Percentiles rank a stretch among this genome's conserved stretches.
Evolutionary conservation across 257 asterid genomes (phyloP).

Genomic region (Lycium ferocissimum): DNA sequence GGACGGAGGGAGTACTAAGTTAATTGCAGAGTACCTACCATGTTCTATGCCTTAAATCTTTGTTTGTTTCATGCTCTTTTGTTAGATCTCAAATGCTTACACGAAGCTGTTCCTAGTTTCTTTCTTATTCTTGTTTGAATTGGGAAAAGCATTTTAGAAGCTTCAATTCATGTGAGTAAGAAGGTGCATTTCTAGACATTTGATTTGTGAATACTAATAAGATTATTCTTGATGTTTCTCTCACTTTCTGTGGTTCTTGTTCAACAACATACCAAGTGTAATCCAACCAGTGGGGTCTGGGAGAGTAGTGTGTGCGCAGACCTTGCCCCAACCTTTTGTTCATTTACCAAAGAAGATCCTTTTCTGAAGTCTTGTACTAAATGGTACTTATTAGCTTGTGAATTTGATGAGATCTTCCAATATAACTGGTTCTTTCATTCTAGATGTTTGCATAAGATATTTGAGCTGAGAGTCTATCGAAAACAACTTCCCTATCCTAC

Average conservation of each 20-base stretch:
- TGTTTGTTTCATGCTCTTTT: neutral
- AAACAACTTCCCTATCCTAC: too few relatives aligned
- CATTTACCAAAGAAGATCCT: neutral
- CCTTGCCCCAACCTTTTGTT: too few relatives aligned
- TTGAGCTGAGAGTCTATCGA: too few relatives aligned
- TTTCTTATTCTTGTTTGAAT: neutral
- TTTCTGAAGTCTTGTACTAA: neutral
- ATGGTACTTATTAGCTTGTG: neutral
- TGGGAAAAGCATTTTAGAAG: neutral
- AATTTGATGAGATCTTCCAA: neutral
- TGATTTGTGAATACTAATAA: neutral
- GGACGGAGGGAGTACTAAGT: neutral
- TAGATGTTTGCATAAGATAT: neutral
- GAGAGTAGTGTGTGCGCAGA: too few relatives aligned
- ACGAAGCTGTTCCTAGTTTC: neutral
- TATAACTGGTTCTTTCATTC: neutral
- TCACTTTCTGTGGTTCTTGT: neutral
- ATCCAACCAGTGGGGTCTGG: too few relatives aligned
- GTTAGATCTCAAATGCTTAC: neutral
- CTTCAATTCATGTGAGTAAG: neutral
- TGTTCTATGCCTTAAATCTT: neutral
- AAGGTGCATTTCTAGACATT: neutral
- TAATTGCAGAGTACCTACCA: constrained; percentile 5
- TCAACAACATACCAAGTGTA: too few relatives aligned
- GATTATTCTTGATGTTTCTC: neutral